Evolutionary conservation across 257 asterid species (phyloP).

Genomic region (Pogostemon cablin): DNA sequence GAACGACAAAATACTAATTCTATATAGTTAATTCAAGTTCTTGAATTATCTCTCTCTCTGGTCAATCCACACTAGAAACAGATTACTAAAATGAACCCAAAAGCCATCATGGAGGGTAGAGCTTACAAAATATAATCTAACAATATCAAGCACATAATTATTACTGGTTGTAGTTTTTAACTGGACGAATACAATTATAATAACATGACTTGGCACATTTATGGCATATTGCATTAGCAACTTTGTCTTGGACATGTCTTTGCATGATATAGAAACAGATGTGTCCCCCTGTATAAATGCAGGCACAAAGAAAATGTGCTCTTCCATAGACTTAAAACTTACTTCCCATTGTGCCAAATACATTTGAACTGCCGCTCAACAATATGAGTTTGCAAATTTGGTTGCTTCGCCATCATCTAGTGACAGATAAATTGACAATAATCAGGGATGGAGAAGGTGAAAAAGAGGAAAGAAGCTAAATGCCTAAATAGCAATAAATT

Average conservation of each 20-base stretch:
- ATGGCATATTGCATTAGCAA: background rate
- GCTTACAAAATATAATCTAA: background rate
- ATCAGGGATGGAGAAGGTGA: constrained; percentile 15
- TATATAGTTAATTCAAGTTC: background rate
- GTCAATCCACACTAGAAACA: background rate
- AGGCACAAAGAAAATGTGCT: background rate
- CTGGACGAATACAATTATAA: too few species aligned
- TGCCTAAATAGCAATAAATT: background rate
- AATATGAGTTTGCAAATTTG: constrained; percentile 56
- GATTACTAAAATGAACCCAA: background rate
- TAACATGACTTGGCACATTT: too few species aligned
- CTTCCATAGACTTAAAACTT: constrained; percentile 40
- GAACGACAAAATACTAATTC: background rate
- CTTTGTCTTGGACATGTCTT: background rate
- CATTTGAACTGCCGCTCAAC: constrained; percentile 76
- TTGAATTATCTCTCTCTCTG: background rate
- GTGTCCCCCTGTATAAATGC: background rate
- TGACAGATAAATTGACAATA: constrained; percentile 29
- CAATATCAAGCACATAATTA: background rate
- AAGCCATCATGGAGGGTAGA: background rate
- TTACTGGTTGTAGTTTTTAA: too few species aligned
- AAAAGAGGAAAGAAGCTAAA: constrained; percentile 14
- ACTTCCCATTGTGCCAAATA: constrained; percentile 64
- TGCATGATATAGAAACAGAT: constrained; percentile 1
- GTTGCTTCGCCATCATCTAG: constrained; percentile 67